Conservation (phyloP, 202 grass and related monocot species). For the Eragrostis tef region DNA sequence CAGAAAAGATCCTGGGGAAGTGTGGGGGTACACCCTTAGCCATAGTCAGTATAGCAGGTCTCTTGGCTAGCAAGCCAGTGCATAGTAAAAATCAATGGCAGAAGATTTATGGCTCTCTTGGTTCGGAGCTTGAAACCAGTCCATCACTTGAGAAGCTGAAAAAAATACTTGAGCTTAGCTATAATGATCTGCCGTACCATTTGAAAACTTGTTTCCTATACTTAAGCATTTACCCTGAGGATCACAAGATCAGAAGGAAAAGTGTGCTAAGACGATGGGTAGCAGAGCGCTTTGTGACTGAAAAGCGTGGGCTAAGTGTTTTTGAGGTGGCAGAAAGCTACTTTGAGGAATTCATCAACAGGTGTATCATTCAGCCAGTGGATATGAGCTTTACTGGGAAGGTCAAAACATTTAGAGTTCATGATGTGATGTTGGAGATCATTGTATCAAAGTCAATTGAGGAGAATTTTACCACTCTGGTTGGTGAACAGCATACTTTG, state of each 20-base stretch:
- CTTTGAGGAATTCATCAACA: conserved; percentile 55
- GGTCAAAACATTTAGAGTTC: conserved; percentile 56
- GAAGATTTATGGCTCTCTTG: conserved; percentile 47
- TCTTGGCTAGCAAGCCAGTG: conserved; percentile 39
- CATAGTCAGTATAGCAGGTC: conserved; percentile 56
- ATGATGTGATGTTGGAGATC: conserved; percentile 62
- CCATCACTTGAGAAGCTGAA: conserved; percentile 55
- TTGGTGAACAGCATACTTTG: conserved; percentile 29
- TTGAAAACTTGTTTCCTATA: conserved; percentile 62
- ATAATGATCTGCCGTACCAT: conserved; percentile 55
- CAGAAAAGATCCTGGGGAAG: conserved; percentile 47
- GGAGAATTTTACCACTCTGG: conserved; percentile 55
- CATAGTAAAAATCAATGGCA: conserved; percentile 46
- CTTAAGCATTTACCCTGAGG: conserved; percentile 54
- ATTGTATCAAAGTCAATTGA: conserved; percentile 57
- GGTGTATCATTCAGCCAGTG: conserved; percentile 49
- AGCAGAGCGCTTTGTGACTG: conserved; percentile 58
- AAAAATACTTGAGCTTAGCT: conserved; percentile 59
- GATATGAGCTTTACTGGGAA: conserved; percentile 48
- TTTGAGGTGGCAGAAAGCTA: conserved; percentile 49
- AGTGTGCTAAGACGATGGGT: conserved; percentile 56
- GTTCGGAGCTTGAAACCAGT: conserved; percentile 49
- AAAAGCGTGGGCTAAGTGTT: conserved; percentile 40
- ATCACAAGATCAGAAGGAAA: conserved; percentile 50
- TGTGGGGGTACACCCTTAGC: conserved; percentile 56